These are phyloP conservation scores for Eucalyptus erythrocorys DNA, from an alignment of 345 rosid species.

Conservation along the genomic window DNA sequence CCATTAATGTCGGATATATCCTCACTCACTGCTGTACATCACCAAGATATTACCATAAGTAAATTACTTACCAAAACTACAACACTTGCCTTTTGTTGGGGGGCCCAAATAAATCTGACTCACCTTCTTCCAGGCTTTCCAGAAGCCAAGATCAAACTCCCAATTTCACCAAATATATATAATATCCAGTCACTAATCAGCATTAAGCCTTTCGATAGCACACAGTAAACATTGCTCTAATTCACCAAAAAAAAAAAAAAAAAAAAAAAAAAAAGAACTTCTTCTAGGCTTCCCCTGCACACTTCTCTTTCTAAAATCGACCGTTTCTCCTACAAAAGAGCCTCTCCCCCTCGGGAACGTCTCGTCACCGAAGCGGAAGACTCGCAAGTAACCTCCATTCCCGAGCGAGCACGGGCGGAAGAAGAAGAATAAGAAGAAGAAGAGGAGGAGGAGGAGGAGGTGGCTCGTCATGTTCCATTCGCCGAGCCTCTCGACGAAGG, in stretches of 20 bases:
- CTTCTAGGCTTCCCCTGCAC: neutral
- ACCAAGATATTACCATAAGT: neutral
- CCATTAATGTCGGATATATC: neutral
- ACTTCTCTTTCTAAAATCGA: neutral
- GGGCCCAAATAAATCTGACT: neutral
- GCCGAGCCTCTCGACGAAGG: slow-evolving; percentile 40
- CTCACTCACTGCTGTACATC: neutral
- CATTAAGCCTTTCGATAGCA: neutral
- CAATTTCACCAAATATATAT: neutral
- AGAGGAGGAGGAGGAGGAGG: neutral
- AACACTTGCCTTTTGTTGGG: neutral
- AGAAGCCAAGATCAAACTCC: neutral
- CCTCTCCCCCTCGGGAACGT: neutral
- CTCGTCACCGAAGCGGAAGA: neutral
- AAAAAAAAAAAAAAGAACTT: neutral
- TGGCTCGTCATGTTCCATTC: slow-evolving; percentile 43
- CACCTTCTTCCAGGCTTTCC: neutral
- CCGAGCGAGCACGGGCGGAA: neutral
- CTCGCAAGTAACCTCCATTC: neutral
- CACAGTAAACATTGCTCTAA: neutral
- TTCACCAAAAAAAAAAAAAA: neutral
- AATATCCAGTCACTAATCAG: neutral
- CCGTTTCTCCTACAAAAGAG: neutral
- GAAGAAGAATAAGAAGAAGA: neutral
- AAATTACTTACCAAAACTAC: neutral